These are phyloP conservation scores for Plasmodium falciparum DNA, from an alignment of 169 alveolate species.

Conservation along the genomic window DNA sequence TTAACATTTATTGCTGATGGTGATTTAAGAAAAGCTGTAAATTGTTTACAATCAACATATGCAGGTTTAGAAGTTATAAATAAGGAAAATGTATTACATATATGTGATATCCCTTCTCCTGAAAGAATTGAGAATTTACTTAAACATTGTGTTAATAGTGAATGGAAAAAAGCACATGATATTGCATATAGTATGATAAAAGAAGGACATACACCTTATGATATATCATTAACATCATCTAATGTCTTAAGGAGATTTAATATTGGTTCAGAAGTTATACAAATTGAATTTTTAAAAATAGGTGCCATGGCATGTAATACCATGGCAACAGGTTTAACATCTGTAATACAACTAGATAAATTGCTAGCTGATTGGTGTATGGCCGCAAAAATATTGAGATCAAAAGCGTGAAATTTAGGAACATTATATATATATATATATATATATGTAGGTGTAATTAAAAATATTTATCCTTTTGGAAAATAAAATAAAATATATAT, in stretches of 20 bases:
- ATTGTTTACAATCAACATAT: slow-evolving; percentile 96
- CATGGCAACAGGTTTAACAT: slow-evolving; percentile 81
- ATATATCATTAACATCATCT: slow-evolving; percentile 85
- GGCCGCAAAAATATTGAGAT: slow-evolving; percentile 47
- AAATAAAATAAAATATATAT: too few species aligned
- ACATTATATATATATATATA: background rate
- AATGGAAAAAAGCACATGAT: slow-evolving; percentile 91
- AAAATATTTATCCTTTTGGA: too few species aligned
- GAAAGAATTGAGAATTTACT: slow-evolving; percentile 91
- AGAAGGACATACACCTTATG: slow-evolving; percentile 93
- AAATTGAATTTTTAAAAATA: slow-evolving; percentile 79
- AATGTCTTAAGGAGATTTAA: slow-evolving; percentile 81
- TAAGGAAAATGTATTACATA: slow-evolving; percentile 93
- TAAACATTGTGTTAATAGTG: slow-evolving; percentile 89
- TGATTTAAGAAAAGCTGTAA: slow-evolving; percentile 95
- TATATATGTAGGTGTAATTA: background rate
- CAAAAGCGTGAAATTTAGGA: background rate
- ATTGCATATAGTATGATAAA: slow-evolving; percentile 83
- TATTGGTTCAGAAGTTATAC: slow-evolving; percentile 77
- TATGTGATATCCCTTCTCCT: slow-evolving; percentile 98
- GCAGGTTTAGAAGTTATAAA: slow-evolving; percentile 95
- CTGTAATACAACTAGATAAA: slow-evolving; percentile 79
- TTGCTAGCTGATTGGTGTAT: slow-evolving; percentile 82
- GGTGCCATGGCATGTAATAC: slow-evolving; percentile 82
- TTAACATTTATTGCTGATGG: slow-evolving; percentile 97